phyloP scores from a whole-genome alignment of 2,329 filamentous ascomycete genomes.

The Pleomassaria siparia region DNA sequence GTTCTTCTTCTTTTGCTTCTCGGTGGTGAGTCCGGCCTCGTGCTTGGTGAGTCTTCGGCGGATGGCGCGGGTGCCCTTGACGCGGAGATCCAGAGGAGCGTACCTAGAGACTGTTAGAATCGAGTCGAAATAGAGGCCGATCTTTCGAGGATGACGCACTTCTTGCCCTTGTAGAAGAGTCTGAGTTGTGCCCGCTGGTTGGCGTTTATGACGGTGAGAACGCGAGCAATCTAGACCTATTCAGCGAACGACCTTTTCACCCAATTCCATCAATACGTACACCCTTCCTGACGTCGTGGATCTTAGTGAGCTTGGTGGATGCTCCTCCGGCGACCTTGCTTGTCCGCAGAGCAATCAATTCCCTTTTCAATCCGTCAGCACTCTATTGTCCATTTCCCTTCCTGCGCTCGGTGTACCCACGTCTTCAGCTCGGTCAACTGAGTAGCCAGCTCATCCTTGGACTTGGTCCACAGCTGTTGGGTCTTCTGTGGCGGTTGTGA shows the following conservation, averaged over 20 bases:
- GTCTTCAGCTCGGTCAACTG: conserved; percentile 47
- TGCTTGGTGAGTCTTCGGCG: conserved; percentile 90
- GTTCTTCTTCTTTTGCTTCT: conserved; percentile 96
- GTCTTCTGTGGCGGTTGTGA: conserved; percentile 64
- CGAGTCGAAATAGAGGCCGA: too few species aligned
- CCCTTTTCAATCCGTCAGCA: conserved; percentile 49
- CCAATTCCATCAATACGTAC: conserved; percentile 3
- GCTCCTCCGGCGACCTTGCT: conserved; percentile 96
- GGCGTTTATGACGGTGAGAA: conserved; percentile 99
- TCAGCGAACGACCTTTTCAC: background rate
- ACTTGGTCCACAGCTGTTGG: conserved; percentile 96
- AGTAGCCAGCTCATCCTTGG: conserved; percentile 96
- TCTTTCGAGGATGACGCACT: conserved; percentile 55
- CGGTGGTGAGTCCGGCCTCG: conserved; percentile 80
- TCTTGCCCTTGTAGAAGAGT: conserved; percentile 99
- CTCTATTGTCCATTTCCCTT: conserved; percentile 10
- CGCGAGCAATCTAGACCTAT: conserved; percentile 71
- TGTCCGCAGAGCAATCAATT: conserved; percentile 94
- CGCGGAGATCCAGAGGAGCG: conserved; percentile 94
- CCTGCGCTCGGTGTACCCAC: conserved; percentile 26
- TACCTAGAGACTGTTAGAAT: conserved; percentile 54
- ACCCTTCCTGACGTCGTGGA: conserved; percentile 97
- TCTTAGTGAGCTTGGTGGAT: conserved; percentile 79
- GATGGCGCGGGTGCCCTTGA: conserved; percentile 98
- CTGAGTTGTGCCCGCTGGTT: conserved; percentile 94